Evolutionary conservation across 768 basidiomycete genomes (phyloP), one percentile per base, ranked within the genome.

Genomic region (Macrocybe gigantea): DNA sequence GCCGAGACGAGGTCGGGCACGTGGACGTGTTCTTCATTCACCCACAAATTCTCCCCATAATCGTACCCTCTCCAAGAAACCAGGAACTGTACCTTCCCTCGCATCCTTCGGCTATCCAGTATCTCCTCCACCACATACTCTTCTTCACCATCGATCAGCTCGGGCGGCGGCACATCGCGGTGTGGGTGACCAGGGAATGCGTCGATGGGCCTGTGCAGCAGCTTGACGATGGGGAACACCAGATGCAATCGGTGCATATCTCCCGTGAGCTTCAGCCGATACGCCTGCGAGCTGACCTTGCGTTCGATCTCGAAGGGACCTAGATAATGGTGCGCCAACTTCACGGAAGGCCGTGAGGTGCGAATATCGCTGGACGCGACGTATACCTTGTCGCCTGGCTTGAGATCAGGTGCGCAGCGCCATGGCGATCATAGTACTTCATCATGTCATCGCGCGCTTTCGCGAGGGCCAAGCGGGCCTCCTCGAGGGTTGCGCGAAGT

Each of bases 321-420:
- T 10, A 52, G 38, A 12, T 39, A 14, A 10, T 45, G 38, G 34
- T 60, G 48, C 11, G 43, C 13, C 2, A 53, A 49, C 38, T 49
- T 54, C 37, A 11, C 13, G 3, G 51, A 59, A 11, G 54, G 56
- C 34, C 41, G 29, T 1, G 32, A 45, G 38, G 40, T 57, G 37
- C 2, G 49, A 41, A n/a, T n/a, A n/a, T n/a, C n/a, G n/a, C n/a
- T n/a, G n/a, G n/a, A n/a, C n/a, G n/a, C n/a, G n/a, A n/a, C n/a
- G 38, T 42, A 62, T 1, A 58, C 57, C 40, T 46, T 51, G 22
- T 60, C 50, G 5, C 60, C 60, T 0, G 35, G 11, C 9, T 40
- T 6, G 29, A 44, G 54, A 5, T 37, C 39, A 2, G 55, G 55
- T 3, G 53, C 42, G 4, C 45, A 48, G 2, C 14, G 29, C 5